These are phyloP conservation scores for Bruguiera gymnorhiza DNA, from an alignment of 345 rosid species.

Conservation along the genomic window DNA sequence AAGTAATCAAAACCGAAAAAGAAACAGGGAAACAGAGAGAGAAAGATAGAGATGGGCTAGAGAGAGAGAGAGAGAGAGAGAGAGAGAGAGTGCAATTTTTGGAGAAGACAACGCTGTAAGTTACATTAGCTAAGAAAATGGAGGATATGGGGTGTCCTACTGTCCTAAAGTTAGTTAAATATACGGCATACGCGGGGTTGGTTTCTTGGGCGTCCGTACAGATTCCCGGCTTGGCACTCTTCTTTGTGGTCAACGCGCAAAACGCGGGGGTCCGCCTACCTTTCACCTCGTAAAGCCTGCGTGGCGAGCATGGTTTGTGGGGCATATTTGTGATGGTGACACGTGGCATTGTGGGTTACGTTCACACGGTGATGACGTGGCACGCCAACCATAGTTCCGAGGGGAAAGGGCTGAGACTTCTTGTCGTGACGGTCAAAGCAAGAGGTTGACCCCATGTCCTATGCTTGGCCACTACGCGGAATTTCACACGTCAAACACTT, in stretches of 20 bases:
- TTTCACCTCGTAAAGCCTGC: not conserved
- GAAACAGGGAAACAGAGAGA: not conserved
- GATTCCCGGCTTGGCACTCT: conserved; percentile 12
- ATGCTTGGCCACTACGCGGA: too few relatives aligned
- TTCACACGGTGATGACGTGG: not conserved
- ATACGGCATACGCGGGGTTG: conserved; percentile 2
- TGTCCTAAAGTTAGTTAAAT: conserved; percentile 22
- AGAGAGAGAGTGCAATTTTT: not conserved
- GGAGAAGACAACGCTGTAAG: conserved; percentile 3
- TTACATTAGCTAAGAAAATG: conserved; percentile 29
- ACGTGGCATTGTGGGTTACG: not conserved
- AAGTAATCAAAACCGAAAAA: not conserved
- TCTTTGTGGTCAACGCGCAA: conserved; percentile 28
- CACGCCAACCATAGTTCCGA: too few relatives aligned
- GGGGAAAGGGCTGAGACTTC: too few relatives aligned
- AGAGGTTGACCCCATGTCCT: too few relatives aligned
- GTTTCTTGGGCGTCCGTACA: conserved; percentile 18
- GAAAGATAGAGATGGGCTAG: not conserved
- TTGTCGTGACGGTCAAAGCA: too few relatives aligned
- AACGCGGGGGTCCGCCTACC: conserved; percentile 18
- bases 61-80: not conserved
- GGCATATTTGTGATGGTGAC: not conserved
- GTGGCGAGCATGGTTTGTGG: not conserved
- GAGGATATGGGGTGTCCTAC: conserved; percentile 35
- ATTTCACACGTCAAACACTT: too few relatives aligned